Conservation (phyloP, 345 rosid species). For the Aquilaria malaccensis region DNA sequence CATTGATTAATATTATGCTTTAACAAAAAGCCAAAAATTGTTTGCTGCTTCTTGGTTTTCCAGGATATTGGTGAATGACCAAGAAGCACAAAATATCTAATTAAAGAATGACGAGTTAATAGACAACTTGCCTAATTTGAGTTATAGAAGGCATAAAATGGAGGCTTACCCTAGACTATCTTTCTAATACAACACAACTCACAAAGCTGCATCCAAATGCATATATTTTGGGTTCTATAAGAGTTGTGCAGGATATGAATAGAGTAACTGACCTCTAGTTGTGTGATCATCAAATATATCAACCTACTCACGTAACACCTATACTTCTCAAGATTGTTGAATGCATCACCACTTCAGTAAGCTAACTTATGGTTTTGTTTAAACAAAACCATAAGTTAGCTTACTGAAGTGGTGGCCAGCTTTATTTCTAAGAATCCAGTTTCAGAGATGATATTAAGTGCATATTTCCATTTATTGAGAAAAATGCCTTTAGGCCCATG, state of each 20-base stretch:
- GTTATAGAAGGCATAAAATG: not conserved
- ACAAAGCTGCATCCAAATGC: not conserved
- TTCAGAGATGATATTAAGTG: constrained; percentile 1
- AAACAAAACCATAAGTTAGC: no score
- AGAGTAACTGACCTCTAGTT: not conserved
- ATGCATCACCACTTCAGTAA: not conserved
- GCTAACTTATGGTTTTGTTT: not conserved
- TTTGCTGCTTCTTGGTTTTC: constrained; percentile 2
- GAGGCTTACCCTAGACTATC: not conserved
- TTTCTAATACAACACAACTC: not conserved
- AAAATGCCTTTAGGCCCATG: not conserved
- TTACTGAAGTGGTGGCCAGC: no score
- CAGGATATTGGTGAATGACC: not conserved
- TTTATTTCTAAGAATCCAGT: not conserved
- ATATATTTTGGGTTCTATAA: not conserved
- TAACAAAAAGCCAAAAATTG: not conserved
- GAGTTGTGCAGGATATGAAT: constrained; percentile 3
- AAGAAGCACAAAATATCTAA: not conserved
- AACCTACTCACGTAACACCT: not conserved
- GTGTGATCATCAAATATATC: not conserved
- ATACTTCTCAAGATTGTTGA: not conserved
- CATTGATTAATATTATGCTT: constrained; percentile 6
- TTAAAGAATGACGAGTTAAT: not conserved
- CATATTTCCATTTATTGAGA: constrained; percentile 8
- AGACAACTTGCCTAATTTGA: constrained; percentile 4